These are phyloP conservation scores for Mangifera indica DNA, from an alignment of 345 rosid genomes.

Conservation along the genomic window DNA sequence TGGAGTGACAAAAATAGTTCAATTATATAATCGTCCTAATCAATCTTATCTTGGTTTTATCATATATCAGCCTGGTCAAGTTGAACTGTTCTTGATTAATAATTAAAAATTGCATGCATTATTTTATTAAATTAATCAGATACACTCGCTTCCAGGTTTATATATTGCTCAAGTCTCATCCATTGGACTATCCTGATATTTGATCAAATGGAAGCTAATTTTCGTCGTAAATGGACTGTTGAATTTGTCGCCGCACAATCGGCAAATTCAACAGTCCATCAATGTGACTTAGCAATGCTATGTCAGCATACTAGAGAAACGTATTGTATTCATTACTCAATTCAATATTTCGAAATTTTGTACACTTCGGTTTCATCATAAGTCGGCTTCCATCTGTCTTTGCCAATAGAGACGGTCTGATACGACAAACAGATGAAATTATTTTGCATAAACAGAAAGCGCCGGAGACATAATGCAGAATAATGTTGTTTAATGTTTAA, in stretches of 20 bases:
- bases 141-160: not conserved
- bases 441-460: not conserved
- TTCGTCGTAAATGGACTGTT: too few species aligned
- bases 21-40: not conserved
- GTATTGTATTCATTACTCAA: not conserved
- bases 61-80: not conserved
- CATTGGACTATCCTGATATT: not conserved
- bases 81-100: conserved; percentile 3
- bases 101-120: not conserved
- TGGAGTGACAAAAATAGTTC: not conserved
- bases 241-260: not conserved
- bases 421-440: not conserved
- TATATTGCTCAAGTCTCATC: not conserved
- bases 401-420: not conserved
- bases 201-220: conserved; percentile 2
- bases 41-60: not conserved
- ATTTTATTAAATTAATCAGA: not conserved
- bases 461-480: not conserved
- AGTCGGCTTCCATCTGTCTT: not conserved
- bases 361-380: not conserved
- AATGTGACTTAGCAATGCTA: not conserved
- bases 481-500: not conserved
- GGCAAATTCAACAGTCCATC: not conserved
- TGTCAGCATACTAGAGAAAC: not conserved
- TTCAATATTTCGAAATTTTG: not conserved